Base-by-base conservation (phyloP, 2,329 filamentous ascomycete genomes). In the Monosporascus ibericus region DNA sequence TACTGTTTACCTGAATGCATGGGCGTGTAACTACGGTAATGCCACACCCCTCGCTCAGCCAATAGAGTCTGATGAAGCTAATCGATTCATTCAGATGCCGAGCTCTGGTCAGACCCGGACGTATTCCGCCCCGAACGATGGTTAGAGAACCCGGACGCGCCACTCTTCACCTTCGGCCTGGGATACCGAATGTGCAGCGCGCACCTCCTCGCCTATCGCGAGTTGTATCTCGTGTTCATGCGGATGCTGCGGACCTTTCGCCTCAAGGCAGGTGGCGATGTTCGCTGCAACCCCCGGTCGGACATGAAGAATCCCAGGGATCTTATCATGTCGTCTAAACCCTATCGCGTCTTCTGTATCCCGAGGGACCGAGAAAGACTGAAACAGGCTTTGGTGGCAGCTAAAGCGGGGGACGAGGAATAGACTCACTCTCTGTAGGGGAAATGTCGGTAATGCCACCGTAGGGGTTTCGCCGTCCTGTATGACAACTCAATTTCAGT, bases 1-100 rank as follows among this genome's bases (percentile, higher is more conserved):
- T 1, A 89, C 85, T 2, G 90, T 92, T 60, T 90, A 91, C 70
- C 86, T 92, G 87, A 66, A 66, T 42, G 62, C 60, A 2, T 66
- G 63, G 63, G 62, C 63, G 6, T 66, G 64, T 34, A 66, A 61
- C 25, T 53, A 49, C 27, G 61, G 64, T 65, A 46, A 58, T 5
- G 30, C 11, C 30, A 5, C 30, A 14, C 11, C 30, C 30, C 30
- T 34, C 30, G 30, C 30, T 11, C 30, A 34, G 5, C 30, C 30
- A 11, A 34, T 34, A 14, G 30, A 34, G 30, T 14, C 3, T n/a
- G 22, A 14, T 20, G 9, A 11, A 39, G 48, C 48, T n/a, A 34
- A 18, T 15, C 20, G 17, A 30, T 24, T 36, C 3, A 14, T 27
- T 25, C 24, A 65, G 63, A 65, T 20, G 56, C 58, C 2, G 59